Percentiles rank a stretch among this genome's conserved stretches.
These are phyloP conservation scores for Phaffia australis DNA, from an alignment of 768 basidiomycete species.

Conservation along the genomic window DNA sequence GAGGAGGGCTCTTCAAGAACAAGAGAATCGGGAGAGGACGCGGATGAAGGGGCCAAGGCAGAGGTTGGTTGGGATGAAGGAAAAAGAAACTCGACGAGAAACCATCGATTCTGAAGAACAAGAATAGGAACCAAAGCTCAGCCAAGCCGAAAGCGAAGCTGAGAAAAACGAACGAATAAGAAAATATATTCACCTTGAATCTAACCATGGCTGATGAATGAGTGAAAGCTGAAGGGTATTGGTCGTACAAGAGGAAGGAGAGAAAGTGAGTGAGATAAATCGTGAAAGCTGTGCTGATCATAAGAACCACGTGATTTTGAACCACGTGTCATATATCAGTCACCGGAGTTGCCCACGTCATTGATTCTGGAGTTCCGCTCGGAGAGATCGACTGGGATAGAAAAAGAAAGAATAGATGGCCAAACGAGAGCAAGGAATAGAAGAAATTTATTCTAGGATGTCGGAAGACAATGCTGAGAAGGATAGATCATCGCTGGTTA, in stretches of 20 bases:
- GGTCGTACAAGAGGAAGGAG: neutral
- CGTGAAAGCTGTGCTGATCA: neutral
- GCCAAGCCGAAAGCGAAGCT: neutral
- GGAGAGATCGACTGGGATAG: too few species aligned
- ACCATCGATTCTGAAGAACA: conserved; percentile 62
- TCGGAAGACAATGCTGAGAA: too few species aligned
- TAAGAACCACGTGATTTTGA: too few species aligned
- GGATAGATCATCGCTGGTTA: too few species aligned
- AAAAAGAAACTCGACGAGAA: conserved; percentile 71
- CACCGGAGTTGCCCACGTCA: neutral
- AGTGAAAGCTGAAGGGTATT: neutral
- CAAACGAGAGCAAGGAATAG: too few species aligned
- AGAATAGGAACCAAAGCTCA: neutral
- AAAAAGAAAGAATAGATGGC: too few species aligned
- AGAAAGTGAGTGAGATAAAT: neutral
- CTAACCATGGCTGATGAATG: conserved; percentile 48
- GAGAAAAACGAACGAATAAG: conserved; percentile 11
- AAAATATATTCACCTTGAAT: conserved; percentile 47
- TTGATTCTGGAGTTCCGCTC: neutral
- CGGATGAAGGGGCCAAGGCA: conserved; percentile 16
- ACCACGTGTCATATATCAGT: neutral
- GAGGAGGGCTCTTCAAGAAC: neutral
- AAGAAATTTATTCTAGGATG: too few species aligned
- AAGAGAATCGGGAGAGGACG: neutral
- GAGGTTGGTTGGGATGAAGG: conserved; percentile 29